Conservation (phyloP, 441 rosid genomes). For the Sinapis alba region DNA sequence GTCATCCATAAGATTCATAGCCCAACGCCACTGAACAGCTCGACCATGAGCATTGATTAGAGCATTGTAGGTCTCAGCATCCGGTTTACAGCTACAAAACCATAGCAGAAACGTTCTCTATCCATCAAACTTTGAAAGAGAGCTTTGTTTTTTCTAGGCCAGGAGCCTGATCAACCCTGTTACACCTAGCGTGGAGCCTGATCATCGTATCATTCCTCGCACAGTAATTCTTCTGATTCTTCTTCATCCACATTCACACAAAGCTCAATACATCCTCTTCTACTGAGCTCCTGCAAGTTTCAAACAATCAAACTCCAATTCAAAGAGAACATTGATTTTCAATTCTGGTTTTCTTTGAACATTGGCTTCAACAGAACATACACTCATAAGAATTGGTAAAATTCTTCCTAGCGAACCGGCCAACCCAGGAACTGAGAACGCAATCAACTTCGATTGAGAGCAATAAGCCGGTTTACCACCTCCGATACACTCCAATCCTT, state of each 20-base stretch:
- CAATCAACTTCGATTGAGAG: conserved; percentile 58
- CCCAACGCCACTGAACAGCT: conserved; percentile 93
- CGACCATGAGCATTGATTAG: conserved; percentile 90
- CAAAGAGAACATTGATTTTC: too few relatives aligned
- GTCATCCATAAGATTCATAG: conserved; percentile 83
- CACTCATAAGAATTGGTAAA: conserved; percentile 71
- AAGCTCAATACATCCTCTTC: conserved; percentile 70
- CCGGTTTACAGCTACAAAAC: conserved; percentile 84
- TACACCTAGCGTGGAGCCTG: too few relatives aligned
- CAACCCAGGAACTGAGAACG: conserved; percentile 73
- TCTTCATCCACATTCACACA: conserved; percentile 59
- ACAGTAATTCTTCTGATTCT: too few relatives aligned
- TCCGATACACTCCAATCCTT: too few relatives aligned
- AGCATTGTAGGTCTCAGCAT: conserved; percentile 84
- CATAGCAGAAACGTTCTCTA: conserved; percentile 1
- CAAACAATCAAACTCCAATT: too few relatives aligned
- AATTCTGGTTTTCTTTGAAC: too few relatives aligned
- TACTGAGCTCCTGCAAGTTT: conserved; percentile 61
- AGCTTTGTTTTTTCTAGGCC: conserved; percentile 42
- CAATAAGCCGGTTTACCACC: conserved; percentile 56
- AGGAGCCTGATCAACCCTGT: conserved; percentile 77
- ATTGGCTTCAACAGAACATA: too few relatives aligned
- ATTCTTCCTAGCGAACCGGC: conserved; percentile 80
- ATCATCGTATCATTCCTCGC: too few relatives aligned
- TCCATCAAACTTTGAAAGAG: not conserved